Evolutionary conservation across 2,329 filamentous ascomycete genomes (phyloP).

Genomic region (Clonostachys rhizophaga): DNA sequence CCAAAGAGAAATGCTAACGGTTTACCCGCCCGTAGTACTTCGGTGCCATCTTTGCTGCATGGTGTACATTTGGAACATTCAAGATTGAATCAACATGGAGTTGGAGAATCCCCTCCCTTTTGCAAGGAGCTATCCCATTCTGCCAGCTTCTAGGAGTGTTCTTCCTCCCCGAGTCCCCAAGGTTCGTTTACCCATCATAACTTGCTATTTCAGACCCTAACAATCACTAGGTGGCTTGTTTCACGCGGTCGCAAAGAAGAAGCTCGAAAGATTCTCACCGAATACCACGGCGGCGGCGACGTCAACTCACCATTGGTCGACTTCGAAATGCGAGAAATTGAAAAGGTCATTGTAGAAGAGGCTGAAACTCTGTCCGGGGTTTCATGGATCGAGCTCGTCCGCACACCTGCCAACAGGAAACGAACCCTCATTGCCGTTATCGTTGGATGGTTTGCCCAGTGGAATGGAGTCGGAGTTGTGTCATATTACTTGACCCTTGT

Average conservation of each 20-base stretch:
- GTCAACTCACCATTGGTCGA: slow-evolving; percentile 3
- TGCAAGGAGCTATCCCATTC: slow-evolving; percentile 36
- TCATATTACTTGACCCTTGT: slow-evolving; percentile 26
- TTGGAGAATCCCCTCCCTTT: slow-evolving; percentile 38
- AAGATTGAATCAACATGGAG: slow-evolving; percentile 38
- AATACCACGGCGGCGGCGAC: slow-evolving; percentile 7
- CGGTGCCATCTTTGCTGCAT: slow-evolving; percentile 12
- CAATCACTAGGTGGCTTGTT: slow-evolving; percentile 22
- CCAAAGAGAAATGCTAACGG: too few species aligned
- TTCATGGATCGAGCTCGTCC: too few species aligned
- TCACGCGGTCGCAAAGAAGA: slow-evolving; percentile 27
- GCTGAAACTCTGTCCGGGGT: slow-evolving; percentile 1
- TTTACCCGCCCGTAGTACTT: neutral
- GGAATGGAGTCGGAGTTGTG: slow-evolving; percentile 3
- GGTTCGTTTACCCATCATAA: slow-evolving; percentile 1
- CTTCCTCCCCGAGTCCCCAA: slow-evolving; percentile 35
- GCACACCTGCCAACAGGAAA: slow-evolving; percentile 1
- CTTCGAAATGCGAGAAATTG: slow-evolving; percentile 5
- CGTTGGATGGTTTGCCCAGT: slow-evolving; percentile 4
- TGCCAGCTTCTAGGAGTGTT: slow-evolving; percentile 30
- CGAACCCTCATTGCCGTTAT: slow-evolving; percentile 2
- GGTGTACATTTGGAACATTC: slow-evolving; percentile 39
- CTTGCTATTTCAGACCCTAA: too few species aligned
- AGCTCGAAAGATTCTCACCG: slow-evolving; percentile 25
- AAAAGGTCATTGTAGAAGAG: slow-evolving; percentile 5